A percentile compares a stretch with the other conserved stretches of the same genome.
Evolutionary conservation across 164 flowering plant species (phyloP).

Genomic region (Vitis cinerea): DNA sequence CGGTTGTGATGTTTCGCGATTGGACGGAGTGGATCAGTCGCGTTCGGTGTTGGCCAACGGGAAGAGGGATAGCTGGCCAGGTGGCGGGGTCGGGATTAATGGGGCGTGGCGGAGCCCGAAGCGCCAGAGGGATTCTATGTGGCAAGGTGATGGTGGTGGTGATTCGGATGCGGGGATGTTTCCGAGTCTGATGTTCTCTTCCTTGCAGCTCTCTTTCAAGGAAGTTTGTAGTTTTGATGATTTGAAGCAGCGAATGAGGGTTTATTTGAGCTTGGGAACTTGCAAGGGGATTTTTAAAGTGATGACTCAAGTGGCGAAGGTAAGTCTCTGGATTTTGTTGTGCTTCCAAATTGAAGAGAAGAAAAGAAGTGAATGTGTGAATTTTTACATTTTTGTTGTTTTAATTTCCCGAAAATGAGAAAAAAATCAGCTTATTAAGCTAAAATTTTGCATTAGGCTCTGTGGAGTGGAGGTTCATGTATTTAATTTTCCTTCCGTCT

Average conservation of each 20-base stretch:
- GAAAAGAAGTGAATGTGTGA: no score
- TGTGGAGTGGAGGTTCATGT: no score
- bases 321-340: conserved; percentile 16
- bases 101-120: conserved; percentile 68
- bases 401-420: no score
- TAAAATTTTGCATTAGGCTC: no score
- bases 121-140: conserved; percentile 50
- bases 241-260: conserved; percentile 71
- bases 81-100: conserved; percentile 39
- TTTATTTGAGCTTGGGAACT: conserved; percentile 53
- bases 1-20: conserved; percentile 41
- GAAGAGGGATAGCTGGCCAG: conserved; percentile 54
- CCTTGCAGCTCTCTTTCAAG: conserved; percentile 49
- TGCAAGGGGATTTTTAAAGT: conserved; percentile 68
- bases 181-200: conserved; percentile 26
- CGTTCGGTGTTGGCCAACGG: conserved; percentile 22
- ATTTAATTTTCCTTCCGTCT: no score
- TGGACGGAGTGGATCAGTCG: conserved; percentile 8
- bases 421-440: no score
- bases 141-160: conserved; percentile 19
- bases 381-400: no score
- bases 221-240: conserved; percentile 92
- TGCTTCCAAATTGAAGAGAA: not conserved
- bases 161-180: conserved; percentile 19
- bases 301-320: conserved; percentile 82